Conservation (phyloP, 2,329 filamentous ascomycete species). For the Sarocladiaceae sp. region DNA sequence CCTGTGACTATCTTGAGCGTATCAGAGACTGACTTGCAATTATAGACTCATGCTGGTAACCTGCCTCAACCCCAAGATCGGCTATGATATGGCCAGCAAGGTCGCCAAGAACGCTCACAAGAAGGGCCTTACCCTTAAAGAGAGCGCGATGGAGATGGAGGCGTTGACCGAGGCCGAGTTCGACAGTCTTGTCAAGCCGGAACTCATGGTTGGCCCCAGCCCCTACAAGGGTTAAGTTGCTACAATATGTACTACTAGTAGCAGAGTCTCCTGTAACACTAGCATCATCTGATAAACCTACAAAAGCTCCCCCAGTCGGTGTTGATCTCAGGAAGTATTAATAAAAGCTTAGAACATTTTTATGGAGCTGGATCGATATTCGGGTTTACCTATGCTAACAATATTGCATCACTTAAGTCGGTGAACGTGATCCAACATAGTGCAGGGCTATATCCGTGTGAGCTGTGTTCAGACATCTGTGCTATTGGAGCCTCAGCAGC, state of each 20-base stretch:
- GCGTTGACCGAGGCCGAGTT: conserved; percentile 87
- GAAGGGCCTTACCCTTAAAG: conserved; percentile 91
- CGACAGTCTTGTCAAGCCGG: conserved; percentile 81
- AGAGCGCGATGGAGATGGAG: conserved; percentile 89
- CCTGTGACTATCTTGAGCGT: too few species aligned
- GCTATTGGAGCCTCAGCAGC: too few species aligned
- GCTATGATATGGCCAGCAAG: conserved; percentile 95
- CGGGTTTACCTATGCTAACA: too few species aligned
- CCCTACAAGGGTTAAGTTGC: conserved; percentile 42
- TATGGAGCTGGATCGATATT: too few species aligned
- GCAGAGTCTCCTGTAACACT: neutral
- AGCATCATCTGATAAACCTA: neutral
- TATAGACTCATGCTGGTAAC: conserved; percentile 95
- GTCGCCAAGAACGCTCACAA: conserved; percentile 99
- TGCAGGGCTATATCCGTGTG: too few species aligned
- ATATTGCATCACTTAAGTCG: too few species aligned
- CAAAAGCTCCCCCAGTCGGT: too few species aligned
- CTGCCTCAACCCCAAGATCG: conserved; percentile 95
- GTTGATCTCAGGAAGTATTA: too few species aligned
- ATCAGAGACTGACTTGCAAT: conserved; percentile 13
- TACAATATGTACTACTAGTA: neutral
- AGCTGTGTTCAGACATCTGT: too few species aligned
- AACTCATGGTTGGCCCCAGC: conserved; percentile 90
- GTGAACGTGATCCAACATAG: too few species aligned
- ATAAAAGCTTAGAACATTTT: too few species aligned